These are phyloP conservation scores for Geotrichum carabidarum DNA, from an alignment of 1,139 yeast species.

Conservation along the genomic window DNA sequence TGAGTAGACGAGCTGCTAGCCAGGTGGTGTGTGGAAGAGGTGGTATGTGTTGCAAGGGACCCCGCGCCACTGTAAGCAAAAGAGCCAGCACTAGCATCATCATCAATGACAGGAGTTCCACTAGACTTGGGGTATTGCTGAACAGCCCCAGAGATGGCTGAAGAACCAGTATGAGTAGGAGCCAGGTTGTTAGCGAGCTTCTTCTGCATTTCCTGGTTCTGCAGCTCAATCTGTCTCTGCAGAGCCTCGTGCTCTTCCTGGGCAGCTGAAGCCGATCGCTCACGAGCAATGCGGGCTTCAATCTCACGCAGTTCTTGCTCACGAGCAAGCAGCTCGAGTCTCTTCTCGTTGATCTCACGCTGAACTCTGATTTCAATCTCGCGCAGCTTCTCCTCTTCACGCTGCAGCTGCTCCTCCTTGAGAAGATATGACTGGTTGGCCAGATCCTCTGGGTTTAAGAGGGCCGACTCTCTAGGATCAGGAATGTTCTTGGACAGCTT, in stretches of 20 bases:
- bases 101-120: not conserved
- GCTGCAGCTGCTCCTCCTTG: conserved; percentile 41
- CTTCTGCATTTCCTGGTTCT: conserved; percentile 12
- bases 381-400: conserved; percentile 35
- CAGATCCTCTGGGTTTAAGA: conserved; percentile 39
- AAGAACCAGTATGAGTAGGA: not conserved
- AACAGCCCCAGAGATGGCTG: not conserved
- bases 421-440: conserved; percentile 40
- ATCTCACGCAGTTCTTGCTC: conserved; percentile 83
- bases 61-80: not conserved
- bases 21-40: not conserved
- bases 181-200: not conserved
- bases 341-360: conserved; percentile 76
- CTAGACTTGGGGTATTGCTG: conserved; percentile 2
- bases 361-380: conserved; percentile 62
- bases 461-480: conserved; percentile 26
- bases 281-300: conserved; percentile 59
- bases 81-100: not conserved
- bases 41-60: not conserved
- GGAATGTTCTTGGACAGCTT: conserved; percentile 48
- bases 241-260: conserved; percentile 15
- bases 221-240: conserved; percentile 16
- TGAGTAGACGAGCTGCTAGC: not conserved
- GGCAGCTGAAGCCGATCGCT: conserved; percentile 20
- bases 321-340: conserved; percentile 78